These are phyloP conservation scores for Cystobasidium sp. DNA, from an alignment of 1,284 basidiomycete genomes.

Conservation along the genomic window DNA sequence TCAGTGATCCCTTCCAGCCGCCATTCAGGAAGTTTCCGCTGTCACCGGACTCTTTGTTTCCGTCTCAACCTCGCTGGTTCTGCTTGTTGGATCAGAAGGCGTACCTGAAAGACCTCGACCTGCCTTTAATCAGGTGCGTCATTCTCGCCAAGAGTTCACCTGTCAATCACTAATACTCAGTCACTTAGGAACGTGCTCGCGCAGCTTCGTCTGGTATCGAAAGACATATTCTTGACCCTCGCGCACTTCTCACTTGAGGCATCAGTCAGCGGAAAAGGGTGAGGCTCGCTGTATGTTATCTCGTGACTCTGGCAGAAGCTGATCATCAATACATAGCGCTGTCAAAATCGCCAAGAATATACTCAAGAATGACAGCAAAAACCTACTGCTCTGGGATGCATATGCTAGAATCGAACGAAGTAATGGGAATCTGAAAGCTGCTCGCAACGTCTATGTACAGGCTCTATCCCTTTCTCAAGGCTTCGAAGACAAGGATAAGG, in stretches of 20 bases:
- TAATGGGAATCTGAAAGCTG: constrained; percentile 71
- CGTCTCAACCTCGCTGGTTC: constrained; percentile 56
- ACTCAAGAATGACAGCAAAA: constrained; percentile 68
- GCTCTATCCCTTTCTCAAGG: constrained; percentile 56
- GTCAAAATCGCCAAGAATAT: constrained; percentile 73
- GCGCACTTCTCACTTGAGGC: constrained; percentile 66
- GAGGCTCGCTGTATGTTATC: constrained; percentile 47
- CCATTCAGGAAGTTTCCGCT: constrained; percentile 51
- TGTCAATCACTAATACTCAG: background rate
- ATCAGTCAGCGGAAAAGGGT: constrained; percentile 67
- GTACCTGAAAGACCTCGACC: constrained; percentile 54
- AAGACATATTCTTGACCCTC: constrained; percentile 57
- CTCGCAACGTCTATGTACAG: constrained; percentile 80
- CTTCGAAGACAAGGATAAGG: constrained; percentile 43
- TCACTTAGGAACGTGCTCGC: constrained; percentile 38
- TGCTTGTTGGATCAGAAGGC: constrained; percentile 50
- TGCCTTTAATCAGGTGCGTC: constrained; percentile 53
- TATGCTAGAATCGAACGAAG: constrained; percentile 80
- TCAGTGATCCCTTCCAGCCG: constrained; percentile 48
- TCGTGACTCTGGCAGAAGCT: background rate
- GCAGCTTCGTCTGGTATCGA: constrained; percentile 44
- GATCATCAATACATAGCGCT: constrained; percentile 62
- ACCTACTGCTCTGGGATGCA: constrained; percentile 74
- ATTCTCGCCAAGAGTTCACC: background rate
- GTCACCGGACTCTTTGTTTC: constrained; percentile 49